These are phyloP conservation scores for Streptanthus diversifolius DNA, from an alignment of 345 rosid species.

Conservation along the genomic window DNA sequence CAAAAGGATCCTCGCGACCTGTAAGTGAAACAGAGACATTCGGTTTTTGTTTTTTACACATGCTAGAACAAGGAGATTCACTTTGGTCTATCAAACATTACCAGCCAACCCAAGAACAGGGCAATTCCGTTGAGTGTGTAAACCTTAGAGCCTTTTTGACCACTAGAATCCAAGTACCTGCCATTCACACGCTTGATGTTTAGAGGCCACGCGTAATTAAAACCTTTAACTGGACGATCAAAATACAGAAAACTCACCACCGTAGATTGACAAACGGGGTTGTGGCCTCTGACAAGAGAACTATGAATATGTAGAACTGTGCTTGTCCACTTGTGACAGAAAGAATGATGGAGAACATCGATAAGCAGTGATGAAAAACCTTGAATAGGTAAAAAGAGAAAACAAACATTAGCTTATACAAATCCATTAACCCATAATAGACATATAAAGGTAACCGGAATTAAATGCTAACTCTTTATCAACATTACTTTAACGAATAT, in stretches of 20 bases:
- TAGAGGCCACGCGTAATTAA: background rate
- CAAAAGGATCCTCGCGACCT: constrained; percentile 74
- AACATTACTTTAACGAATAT: background rate
- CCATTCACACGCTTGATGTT: background rate
- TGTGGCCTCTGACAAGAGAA: constrained; percentile 74
- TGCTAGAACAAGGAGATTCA: background rate
- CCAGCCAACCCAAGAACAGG: constrained; percentile 87
- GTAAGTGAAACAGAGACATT: constrained; percentile 14
- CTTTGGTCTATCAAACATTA: constrained; percentile 34
- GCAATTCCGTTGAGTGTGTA: constrained; percentile 63
- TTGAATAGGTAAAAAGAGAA: constrained; percentile 18
- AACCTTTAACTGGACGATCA: background rate
- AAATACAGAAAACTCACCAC: constrained; percentile 46
- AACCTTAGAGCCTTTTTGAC: constrained; percentile 55
- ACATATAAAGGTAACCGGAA: background rate
- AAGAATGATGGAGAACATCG: constrained; percentile 61
- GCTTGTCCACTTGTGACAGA: constrained; percentile 71
- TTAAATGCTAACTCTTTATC: background rate
- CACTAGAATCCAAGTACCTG: constrained; percentile 81
- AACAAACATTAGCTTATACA: background rate
- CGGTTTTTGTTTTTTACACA: background rate
- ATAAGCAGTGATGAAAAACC: constrained; percentile 77
- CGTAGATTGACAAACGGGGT: constrained; percentile 81
- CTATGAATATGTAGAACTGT: constrained; percentile 73
- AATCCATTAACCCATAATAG: background rate